Evolutionary conservation across 768 basidiomycete species (phyloP).

Genomic region (Agaricus sinodeliciosus): DNA sequence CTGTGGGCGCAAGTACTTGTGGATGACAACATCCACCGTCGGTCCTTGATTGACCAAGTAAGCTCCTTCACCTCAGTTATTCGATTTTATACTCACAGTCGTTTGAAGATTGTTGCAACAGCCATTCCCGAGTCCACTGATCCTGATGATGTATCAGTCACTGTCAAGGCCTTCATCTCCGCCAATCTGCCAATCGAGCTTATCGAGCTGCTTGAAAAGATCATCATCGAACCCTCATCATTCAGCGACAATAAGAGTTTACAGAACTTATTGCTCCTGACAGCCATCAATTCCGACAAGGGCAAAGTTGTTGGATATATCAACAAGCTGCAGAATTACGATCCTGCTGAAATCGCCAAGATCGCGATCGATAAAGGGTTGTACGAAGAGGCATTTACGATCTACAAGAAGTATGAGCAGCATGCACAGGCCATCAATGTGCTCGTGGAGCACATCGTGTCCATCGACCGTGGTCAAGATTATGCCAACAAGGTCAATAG

Average conservation of each 20-base stretch:
- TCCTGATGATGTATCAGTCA: conserved; percentile 96
- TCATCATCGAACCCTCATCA: conserved; percentile 93
- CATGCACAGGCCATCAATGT: conserved; percentile 96
- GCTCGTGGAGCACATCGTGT: conserved; percentile 96
- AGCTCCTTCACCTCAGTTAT: conserved; percentile 10
- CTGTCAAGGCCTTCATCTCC: conserved; percentile 97
- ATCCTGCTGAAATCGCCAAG: conserved; percentile 88
- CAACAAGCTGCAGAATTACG: conserved; percentile 95
- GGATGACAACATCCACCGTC: conserved; percentile 85
- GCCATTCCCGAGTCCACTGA: conserved; percentile 96
- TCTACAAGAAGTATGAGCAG: conserved; percentile 96
- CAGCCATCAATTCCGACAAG: conserved; percentile 95
- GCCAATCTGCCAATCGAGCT: conserved; percentile 96
- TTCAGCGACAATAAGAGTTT: conserved; percentile 97
- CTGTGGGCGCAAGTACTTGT: conserved; percentile 95
- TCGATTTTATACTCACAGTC: neutral
- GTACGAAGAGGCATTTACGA: conserved; percentile 93
- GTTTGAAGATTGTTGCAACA: conserved; percentile 75
- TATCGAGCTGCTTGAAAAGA: conserved; percentile 97
- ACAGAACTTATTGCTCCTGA: conserved; percentile 91
- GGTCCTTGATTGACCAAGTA: conserved; percentile 90
- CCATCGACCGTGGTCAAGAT: conserved; percentile 92
- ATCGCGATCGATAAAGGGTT: conserved; percentile 95
- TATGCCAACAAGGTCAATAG: conserved; percentile 95
- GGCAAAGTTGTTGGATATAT: conserved; percentile 98